phyloP scores from a whole-genome alignment of 352 stramenopile species.

The Pythium rhizo-oryzae region DNA sequence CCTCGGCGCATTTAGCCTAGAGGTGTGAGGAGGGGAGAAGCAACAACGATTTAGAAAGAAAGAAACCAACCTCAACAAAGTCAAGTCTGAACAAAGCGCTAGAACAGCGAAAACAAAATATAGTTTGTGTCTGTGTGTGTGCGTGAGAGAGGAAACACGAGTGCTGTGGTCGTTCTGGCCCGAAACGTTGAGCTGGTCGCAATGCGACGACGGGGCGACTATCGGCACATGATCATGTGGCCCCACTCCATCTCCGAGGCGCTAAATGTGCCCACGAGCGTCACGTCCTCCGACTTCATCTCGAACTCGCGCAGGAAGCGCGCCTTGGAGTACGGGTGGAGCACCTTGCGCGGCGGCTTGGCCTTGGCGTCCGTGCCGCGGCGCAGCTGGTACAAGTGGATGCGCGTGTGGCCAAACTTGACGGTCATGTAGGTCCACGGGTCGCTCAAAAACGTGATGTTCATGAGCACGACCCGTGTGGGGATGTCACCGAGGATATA shows the following conservation, averaged over 20 bases:
- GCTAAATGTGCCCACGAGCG: constrained; percentile 26
- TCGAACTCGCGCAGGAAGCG: constrained; percentile 37
- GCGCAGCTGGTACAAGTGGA: constrained; percentile 31
- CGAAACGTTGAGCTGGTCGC: too few species aligned
- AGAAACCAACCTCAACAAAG: too few species aligned
- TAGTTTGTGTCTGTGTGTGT: background rate
- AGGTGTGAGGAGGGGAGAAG: constrained; percentile 16
- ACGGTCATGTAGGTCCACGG: constrained; percentile 32
- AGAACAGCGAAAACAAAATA: constrained; percentile 4
- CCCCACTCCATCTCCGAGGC: constrained; percentile 29
- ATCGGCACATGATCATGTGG: constrained; percentile 34
- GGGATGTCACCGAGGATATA: constrained; percentile 28
- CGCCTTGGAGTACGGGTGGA: constrained; percentile 32
- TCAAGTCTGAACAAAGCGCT: background rate
- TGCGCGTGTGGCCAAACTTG: constrained; percentile 29
- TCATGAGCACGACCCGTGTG: constrained; percentile 33
- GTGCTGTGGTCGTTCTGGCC: background rate
- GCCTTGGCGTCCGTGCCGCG: background rate
- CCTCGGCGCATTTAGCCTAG: constrained; percentile 32
- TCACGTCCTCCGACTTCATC: constrained; percentile 30
- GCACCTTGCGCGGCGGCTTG: constrained; percentile 24
- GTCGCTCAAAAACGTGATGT: constrained; percentile 35
- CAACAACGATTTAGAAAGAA: background rate
- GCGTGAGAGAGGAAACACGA: background rate
- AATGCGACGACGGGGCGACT: background rate